Evolutionary conservation across 176 grass and related monocot genomes (phyloP).

Genomic region (Ampelocalamus luodianensis): DNA sequence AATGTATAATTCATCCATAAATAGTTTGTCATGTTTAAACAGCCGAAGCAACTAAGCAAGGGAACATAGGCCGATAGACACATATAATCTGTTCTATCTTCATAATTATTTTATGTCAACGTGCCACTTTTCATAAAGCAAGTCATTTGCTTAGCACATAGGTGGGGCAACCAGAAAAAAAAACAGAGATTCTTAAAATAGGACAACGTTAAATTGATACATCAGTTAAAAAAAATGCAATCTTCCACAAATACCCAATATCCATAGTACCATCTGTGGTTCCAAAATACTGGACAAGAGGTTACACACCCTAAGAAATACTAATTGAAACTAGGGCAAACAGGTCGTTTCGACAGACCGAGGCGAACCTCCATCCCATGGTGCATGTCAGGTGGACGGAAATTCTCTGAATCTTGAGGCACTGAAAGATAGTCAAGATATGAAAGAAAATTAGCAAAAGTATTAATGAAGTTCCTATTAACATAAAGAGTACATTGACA

Average conservation of each 20-base stretch:
- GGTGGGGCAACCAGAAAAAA: not conserved
- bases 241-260: not conserved
- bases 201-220: not conserved
- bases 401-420: conserved; percentile 72
- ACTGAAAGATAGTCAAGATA: conserved; percentile 38
- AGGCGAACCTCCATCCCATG: conserved; percentile 81
- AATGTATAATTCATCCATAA: no score
- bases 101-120: no score
- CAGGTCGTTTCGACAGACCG: conserved; percentile 68
- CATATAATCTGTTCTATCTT: not conserved
- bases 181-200: not conserved
- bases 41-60: no score
- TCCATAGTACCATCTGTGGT: not conserved
- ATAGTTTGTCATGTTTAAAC: no score
- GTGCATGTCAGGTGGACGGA: conserved; percentile 64
- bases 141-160: not conserved
- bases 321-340: conserved; percentile 52
- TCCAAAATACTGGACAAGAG: not conserved
- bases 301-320: not conserved
- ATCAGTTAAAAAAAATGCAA: not conserved
- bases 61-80: not conserved
- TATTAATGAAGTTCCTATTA: no score
- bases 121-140: not conserved
- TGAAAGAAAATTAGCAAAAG: not conserved
- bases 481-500: no score